Percentiles rank a stretch among this genome's conserved stretches.
phyloP scores from a whole-genome alignment of 2,329 filamentous ascomycete species.

The Aspergillus tanneri region DNA sequence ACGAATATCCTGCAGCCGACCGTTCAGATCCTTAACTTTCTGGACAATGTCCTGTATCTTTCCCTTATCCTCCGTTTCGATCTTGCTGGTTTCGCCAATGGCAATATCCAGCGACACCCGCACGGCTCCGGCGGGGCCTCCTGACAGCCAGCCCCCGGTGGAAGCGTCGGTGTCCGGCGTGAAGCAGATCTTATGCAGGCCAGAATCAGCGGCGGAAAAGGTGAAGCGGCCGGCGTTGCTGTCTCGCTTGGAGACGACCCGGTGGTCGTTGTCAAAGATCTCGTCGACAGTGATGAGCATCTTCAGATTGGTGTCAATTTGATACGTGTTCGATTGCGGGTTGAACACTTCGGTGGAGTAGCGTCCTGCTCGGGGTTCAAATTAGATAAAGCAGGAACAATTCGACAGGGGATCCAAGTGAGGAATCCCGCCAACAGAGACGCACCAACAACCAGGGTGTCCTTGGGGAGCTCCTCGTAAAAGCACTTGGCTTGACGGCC shows the following conservation, averaged over 20 bases:
- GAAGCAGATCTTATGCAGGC: slow-evolving; percentile 95
- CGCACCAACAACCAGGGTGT: slow-evolving; percentile 87
- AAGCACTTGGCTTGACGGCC: slow-evolving; percentile 86
- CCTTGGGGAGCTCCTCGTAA: slow-evolving; percentile 96
- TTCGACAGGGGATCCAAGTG: background rate
- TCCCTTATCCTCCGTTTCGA: slow-evolving; percentile 88
- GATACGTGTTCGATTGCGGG: slow-evolving; percentile 65
- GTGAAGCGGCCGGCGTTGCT: slow-evolving; percentile 78
- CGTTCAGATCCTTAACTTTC: slow-evolving; percentile 86
- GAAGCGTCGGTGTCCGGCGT: slow-evolving; percentile 73
- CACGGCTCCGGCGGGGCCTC: slow-evolving; percentile 70
- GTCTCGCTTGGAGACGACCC: slow-evolving; percentile 85
- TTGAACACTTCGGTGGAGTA: slow-evolving; percentile 86
- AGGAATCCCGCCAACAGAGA: slow-evolving; percentile 5
- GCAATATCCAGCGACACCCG: slow-evolving; percentile 84
- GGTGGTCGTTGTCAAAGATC: slow-evolving; percentile 96
- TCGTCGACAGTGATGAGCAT: slow-evolving; percentile 95
- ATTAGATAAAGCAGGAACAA: background rate
- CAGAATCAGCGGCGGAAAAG: slow-evolving; percentile 90
- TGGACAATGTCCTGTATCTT: slow-evolving; percentile 88
- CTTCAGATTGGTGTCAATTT: slow-evolving; percentile 70
- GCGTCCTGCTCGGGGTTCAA: slow-evolving; percentile 60
- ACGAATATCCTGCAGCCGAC: slow-evolving; percentile 80
- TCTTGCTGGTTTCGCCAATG: slow-evolving; percentile 90
- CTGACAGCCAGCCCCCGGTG: slow-evolving; percentile 69